Evolutionary conservation across 2,329 filamentous ascomycete genomes (phyloP), one percentile per base, ranked within the genome.

Genomic region (Fusarium anthophilum): DNA sequence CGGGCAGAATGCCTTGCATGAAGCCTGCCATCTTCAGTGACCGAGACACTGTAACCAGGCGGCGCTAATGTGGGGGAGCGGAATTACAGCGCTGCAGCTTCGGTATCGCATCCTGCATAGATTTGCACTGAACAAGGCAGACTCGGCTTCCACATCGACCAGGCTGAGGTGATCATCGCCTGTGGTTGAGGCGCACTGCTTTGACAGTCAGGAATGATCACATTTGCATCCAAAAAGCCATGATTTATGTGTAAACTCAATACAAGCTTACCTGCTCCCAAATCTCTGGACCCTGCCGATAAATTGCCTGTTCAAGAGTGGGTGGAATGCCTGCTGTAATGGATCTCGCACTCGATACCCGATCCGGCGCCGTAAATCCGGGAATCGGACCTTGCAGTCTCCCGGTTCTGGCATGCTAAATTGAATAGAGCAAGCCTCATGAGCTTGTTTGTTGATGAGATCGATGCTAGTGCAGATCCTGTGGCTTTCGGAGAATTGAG

Each of bases 251-350:
- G 47, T 28, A 61, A 61, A 41, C 32, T 55, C n/a, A 61, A 41
- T 24, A 55, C n/a, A 55, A 32, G 37, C 58, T 14, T 41, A 24
- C 14, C 37, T 26, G 9, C 22, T 1, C 18, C 14, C 11, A 38
- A 18, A 17, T 26, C 13, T 39, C 22, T 37, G 47, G 65, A 38
- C 56, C 48, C 43, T 69, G 48, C 18, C 14, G 41, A 68, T 68
- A 28, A 24, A 22, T 30, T 26, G 9, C 26, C 18, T 14, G 11
- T 18, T 48, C 14, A 48, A 47, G 60, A 32, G 24, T 24, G n/a
- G 14, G 22, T 55, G 66, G 64, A 69, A 69, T 69, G 66, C 4
- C n/a, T 51, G 6, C 8, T 55, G 63, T 17, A 54, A 69, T 69
- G 66, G 47, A 68, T 68, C 47, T 38, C 54, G 26, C 26, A 13